Conservation (phyloP, 495 filamentous ascomycete genomes). For the Neurospora sp. region DNA sequence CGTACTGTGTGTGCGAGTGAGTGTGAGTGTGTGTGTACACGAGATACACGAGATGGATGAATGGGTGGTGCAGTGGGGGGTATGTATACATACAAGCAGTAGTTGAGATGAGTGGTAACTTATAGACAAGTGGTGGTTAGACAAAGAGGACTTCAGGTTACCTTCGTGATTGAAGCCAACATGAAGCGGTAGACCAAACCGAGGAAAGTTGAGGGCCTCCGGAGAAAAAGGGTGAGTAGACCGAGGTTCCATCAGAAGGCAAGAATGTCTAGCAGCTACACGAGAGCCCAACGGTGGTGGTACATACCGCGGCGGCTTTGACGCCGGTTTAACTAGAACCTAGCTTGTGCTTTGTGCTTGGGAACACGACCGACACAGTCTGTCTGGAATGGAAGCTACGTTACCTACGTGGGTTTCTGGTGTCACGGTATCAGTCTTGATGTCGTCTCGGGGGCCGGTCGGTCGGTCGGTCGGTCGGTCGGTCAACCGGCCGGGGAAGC, state of each 20-base stretch:
- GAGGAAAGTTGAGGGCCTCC: neutral
- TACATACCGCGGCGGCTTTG: neutral
- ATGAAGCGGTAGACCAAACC: neutral
- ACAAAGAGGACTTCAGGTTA: neutral
- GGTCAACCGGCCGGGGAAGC: neutral
- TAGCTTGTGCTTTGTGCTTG: neutral
- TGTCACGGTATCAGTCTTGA: neutral
- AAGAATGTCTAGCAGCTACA: neutral
- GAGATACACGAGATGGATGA: neutral
- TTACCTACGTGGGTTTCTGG: neutral
- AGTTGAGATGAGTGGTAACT: neutral
- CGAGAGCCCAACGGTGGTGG: neutral
- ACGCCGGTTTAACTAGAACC: neutral
- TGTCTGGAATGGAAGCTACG: neutral
- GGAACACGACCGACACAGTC: neutral
- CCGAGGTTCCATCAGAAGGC: neutral
- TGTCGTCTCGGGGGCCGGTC: neutral
- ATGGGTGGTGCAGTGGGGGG: neutral
- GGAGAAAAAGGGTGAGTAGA: neutral
- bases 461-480: neutral
- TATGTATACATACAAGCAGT: neutral
- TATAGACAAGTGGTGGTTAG: neutral
- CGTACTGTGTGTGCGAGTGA: neutral
- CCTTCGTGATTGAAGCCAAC: neutral
- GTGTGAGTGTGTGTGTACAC: neutral